Evolutionary conservation across 2,329 filamentous ascomycete species (phyloP), one percentile per base, ranked within the genome.

Genomic region (Diaporthe capsici): DNA sequence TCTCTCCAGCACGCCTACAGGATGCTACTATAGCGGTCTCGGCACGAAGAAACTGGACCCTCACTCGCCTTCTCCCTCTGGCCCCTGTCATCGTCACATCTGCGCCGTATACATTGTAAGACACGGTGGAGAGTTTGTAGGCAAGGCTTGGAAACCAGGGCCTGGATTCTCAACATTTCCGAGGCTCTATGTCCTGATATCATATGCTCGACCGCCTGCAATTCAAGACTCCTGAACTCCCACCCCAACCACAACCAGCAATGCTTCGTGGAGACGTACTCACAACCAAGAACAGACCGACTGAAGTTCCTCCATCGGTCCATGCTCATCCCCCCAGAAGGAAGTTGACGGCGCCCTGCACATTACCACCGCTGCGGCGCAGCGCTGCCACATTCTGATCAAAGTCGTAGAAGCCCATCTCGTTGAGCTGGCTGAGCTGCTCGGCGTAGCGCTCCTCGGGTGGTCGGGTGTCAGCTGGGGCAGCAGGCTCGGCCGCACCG

Each of bases 351-450:
- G 95, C 97, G 15, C 96, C 97, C 83, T 98, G 95, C 55, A 98
- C 97, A 83, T 94, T 98, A 15, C 97, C 97, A 12, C 97, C 97
- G 76, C 94, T 95, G 81, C 96, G 91, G 84, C 96, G 90, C 81
- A 99, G 86, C 7, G 97, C 97, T 74, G 94, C 92, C 44, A 99
- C 92, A 80, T 99, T 99, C 79, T 94, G 88, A 71, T 99, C 96
- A 82, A 98, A 99, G 82, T 99, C 96, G 83, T 92, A 98, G 86
- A 99, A 99, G 4, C 97, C 97, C 97, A 99, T 99, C 79, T 98
- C 97, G 83, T 99, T 99, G 77, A 99, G 87, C 85, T 98, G 95
- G 76, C 95, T 90, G 68, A 99, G 88, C 85, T 99, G 96, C 44
- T 94, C 92, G 4, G 94, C 95, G 80, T 98, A 99, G 76, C 95